phyloP scores from a whole-genome alignment of 2,329 filamentous ascomycete genomes.

The Neurospora sp. region DNA sequence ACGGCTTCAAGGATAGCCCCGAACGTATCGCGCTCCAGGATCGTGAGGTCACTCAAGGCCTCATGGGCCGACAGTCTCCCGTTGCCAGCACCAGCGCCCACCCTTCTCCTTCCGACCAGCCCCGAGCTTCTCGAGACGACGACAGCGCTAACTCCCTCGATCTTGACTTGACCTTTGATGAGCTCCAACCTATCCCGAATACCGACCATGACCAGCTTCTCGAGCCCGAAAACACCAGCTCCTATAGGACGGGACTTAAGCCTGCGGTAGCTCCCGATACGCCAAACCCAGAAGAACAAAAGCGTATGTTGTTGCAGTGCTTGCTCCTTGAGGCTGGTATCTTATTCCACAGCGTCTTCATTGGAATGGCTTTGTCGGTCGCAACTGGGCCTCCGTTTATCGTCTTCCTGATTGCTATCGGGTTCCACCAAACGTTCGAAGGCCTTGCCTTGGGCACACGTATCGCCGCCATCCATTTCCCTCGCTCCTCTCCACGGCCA shows the following conservation, averaged over 20 bases:
- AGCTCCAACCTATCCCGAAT: slow-evolving; percentile 37
- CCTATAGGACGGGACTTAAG: slow-evolving; percentile 5
- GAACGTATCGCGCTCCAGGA: slow-evolving; percentile 41
- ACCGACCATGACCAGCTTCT: slow-evolving; percentile 20
- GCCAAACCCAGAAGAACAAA: slow-evolving; percentile 45
- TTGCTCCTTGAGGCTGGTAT: slow-evolving; percentile 74
- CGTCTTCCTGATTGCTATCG: slow-evolving; percentile 70
- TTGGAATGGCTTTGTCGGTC: slow-evolving; percentile 77
- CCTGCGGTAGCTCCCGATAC: slow-evolving; percentile 6
- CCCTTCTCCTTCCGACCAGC: slow-evolving; percentile 20
- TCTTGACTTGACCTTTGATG: slow-evolving; percentile 50
- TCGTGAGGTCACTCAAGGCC: slow-evolving; percentile 39
- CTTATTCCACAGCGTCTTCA: slow-evolving; percentile 76
- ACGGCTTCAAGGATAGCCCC: slow-evolving; percentile 31
- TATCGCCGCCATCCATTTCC: slow-evolving; percentile 75
- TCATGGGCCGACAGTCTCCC: slow-evolving; percentile 50
- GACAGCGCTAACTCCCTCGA: slow-evolving; percentile 41
- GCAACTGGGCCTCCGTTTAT: slow-evolving; percentile 70
- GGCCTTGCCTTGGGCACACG: slow-evolving; percentile 76
- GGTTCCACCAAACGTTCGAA: slow-evolving; percentile 82
- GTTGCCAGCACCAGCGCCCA: slow-evolving; percentile 43
- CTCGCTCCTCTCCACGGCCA: slow-evolving; percentile 60
- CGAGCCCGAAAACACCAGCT: slow-evolving; percentile 10
- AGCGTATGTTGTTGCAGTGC: slow-evolving; percentile 64
- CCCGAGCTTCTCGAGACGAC: slow-evolving; percentile 21